Evolutionary conservation across 306 rosid species (phyloP).

Genomic region (Canavalia gladiata): DNA sequence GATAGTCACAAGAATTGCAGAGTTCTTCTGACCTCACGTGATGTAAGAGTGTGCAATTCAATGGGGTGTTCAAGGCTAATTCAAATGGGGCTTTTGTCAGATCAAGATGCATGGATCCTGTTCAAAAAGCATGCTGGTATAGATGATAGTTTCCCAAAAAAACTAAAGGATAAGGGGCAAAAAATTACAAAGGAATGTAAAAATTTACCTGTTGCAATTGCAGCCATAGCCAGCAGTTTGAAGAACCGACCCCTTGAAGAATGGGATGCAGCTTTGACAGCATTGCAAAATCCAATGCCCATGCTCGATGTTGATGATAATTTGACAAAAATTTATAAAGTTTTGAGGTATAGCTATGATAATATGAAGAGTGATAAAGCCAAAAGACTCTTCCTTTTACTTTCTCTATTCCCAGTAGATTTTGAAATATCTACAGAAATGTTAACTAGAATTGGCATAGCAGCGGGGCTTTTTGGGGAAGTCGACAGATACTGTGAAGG

Average conservation of each 20-base stretch:
- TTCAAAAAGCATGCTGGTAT: background rate
- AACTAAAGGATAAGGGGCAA: background rate
- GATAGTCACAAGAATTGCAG: too few relatives aligned
- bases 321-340: background rate
- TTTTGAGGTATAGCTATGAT: constrained; percentile 31
- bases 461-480: background rate
- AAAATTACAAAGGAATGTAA: constrained; percentile 29
- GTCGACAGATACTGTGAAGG: background rate
- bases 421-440: background rate
- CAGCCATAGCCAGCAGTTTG: constrained; percentile 5
- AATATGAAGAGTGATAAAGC: constrained; percentile 13
- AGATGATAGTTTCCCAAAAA: background rate
- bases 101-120: too few relatives aligned
- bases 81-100: too few relatives aligned
- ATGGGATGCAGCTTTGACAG: background rate
- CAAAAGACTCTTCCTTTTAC: constrained; percentile 2
- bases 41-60: too few relatives aligned
- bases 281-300: background rate
- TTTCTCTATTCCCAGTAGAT: constrained; percentile 41
- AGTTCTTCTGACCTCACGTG: too few relatives aligned
- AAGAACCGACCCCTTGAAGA: background rate
- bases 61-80: too few relatives aligned
- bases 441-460: background rate
- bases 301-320: background rate
- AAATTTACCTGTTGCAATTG: constrained; percentile 41